phyloP scores from a whole-genome alignment of 345 rosid genomes.

The Triadica sebifera region DNA sequence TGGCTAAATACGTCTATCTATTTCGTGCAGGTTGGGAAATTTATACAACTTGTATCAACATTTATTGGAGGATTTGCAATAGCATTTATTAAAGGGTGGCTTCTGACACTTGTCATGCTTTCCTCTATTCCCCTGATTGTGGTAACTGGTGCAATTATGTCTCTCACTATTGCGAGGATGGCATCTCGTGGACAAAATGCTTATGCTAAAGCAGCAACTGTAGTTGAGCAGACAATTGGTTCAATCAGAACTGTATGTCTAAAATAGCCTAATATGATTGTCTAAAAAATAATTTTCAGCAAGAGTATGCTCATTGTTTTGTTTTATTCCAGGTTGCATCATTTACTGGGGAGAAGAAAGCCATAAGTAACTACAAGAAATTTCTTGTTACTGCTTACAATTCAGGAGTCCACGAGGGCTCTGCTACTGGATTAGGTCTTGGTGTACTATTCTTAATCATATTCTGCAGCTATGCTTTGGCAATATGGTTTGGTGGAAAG shows the following conservation, averaged over 20 bases:
- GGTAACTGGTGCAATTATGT: conserved; percentile 53
- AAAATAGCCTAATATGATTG: background rate
- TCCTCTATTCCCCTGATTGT: conserved; percentile 67
- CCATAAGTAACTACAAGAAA: conserved; percentile 50
- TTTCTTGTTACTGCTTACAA: conserved; percentile 46
- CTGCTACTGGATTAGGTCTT: conserved; percentile 52
- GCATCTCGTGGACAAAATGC: conserved; percentile 75
- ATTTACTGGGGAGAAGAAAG: conserved; percentile 63
- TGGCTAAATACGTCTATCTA: background rate
- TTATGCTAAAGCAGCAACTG: conserved; percentile 71
- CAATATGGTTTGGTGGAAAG: conserved; percentile 67
- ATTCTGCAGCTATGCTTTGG: conserved; percentile 48
- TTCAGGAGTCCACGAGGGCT: conserved; percentile 53
- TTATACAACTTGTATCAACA: conserved; percentile 62
- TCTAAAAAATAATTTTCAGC: background rate
- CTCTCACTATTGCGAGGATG: conserved; percentile 51
- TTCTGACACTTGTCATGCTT: conserved; percentile 72
- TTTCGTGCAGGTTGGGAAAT: conserved; percentile 73
- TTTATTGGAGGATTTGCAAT: conserved; percentile 75
- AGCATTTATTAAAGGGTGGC: conserved; percentile 84
- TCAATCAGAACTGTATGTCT: conserved; percentile 73
- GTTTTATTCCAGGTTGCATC: conserved; percentile 57
- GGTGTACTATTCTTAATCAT: conserved; percentile 36
- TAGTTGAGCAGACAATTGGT: conserved; percentile 85
- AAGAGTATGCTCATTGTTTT: background rate